A percentile compares a stretch with the other conserved stretches of the same genome.
phyloP scores from a whole-genome alignment of 2,329 filamentous ascomycete genomes.

The Aspergillus pseudoterreus region DNA sequence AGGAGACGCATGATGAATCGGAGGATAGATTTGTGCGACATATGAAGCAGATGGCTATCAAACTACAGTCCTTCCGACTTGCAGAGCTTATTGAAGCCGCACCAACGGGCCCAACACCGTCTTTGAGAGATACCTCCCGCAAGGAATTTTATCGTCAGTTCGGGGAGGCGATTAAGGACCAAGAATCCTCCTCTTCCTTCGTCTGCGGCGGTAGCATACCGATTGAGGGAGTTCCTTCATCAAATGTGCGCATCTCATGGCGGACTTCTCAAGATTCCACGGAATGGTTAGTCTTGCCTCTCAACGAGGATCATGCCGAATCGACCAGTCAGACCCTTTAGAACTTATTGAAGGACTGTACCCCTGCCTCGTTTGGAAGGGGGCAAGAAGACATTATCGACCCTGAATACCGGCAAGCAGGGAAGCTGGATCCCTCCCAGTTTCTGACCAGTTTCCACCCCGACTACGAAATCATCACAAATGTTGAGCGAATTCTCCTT shows the following conservation, averaged over 20 bases:
- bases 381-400: conserved; percentile 48
- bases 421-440: conserved; percentile 45
- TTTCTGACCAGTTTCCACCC: conserved; percentile 54
- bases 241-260: conserved; percentile 9
- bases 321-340: too few relatives aligned
- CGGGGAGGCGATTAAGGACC: not conserved
- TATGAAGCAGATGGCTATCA: not conserved
- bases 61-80: not conserved
- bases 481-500: conserved; percentile 46
- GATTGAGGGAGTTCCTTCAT: not conserved
- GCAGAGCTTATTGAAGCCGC: not conserved
- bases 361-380: conserved; percentile 50
- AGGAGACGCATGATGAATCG: not conserved
- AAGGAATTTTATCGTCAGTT: not conserved
- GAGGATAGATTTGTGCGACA: not conserved
- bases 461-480: conserved; percentile 50
- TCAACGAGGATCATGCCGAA: too few relatives aligned
- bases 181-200: not conserved
- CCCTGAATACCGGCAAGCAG: conserved; percentile 51
- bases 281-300: conserved; percentile 7
- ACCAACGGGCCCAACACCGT: not conserved
- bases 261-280: not conserved
- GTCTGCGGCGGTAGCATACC: not conserved
- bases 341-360: conserved; percentile 28
- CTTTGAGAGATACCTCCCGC: not conserved